These are phyloP conservation scores for Ustilago esculenta DNA, from an alignment of 1,284 basidiomycete genomes.

Conservation along the genomic window DNA sequence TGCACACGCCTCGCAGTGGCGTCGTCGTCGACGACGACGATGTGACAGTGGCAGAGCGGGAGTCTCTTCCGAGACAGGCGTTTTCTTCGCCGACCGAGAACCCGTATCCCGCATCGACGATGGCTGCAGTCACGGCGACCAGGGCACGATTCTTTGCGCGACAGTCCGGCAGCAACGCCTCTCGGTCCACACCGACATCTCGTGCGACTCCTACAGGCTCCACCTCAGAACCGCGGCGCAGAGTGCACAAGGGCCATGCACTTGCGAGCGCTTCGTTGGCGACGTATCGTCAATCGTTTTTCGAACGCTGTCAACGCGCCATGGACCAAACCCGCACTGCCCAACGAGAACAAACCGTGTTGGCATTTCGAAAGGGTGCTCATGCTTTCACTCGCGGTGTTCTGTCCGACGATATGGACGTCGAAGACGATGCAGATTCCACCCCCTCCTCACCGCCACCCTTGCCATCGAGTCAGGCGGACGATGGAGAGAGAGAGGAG, in stretches of 20 bases:
- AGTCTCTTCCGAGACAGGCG: conserved; percentile 18
- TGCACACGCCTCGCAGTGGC: no score
- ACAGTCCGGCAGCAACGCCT: neutral
- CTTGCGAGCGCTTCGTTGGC: conserved; percentile 5
- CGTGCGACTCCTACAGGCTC: conserved; percentile 18
- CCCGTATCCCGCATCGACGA: conserved; percentile 33
- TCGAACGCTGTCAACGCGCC: conserved; percentile 33
- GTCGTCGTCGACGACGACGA: no score
- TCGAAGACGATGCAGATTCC: neutral
- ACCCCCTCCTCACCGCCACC: neutral
- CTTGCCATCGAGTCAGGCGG: neutral
- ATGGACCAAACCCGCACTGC: conserved; percentile 14
- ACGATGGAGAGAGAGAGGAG: conserved; percentile 16
- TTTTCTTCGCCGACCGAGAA: conserved; percentile 25
- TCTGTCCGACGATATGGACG: conserved; percentile 11
- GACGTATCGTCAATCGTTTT: conserved; percentile 32
- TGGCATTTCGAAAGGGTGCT: conserved; percentile 18
- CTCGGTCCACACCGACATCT: conserved; percentile 1
- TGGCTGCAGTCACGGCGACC: conserved; percentile 24
- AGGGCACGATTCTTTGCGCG: conserved; percentile 37
- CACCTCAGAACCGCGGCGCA: neutral
- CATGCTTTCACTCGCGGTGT: conserved; percentile 16
- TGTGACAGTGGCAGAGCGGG: no score
- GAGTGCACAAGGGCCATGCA: conserved; percentile 7
- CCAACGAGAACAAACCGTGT: neutral